These are phyloP conservation scores for Triticum urartu DNA, from an alignment of 176 grass and related monocot species.

Conservation along the genomic window DNA sequence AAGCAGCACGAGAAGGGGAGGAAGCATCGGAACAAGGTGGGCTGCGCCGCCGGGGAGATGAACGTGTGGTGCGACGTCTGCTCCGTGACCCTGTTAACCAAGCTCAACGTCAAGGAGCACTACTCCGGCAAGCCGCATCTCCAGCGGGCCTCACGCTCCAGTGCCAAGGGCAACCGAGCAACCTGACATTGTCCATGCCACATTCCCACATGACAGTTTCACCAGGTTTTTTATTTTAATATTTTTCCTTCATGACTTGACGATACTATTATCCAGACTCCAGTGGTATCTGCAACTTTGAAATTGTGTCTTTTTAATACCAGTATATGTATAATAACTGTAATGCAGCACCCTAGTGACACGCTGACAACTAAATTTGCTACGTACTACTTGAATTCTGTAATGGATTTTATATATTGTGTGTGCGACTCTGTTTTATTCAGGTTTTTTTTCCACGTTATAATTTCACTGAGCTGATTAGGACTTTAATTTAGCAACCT, in stretches of 20 bases:
- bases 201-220: too few species aligned
- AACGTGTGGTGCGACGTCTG: conserved; percentile 40
- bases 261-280: not conserved
- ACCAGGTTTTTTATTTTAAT: not conserved
- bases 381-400: not conserved
- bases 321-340: not conserved
- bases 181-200: conserved; percentile 11
- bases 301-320: not conserved
- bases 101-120: conserved; percentile 43
- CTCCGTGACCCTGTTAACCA: conserved; percentile 38
- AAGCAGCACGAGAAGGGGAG: conserved; percentile 42
- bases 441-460: not conserved
- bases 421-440: not conserved
- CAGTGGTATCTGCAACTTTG: not conserved
- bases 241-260: not conserved
- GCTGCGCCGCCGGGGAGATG: conserved; percentile 27
- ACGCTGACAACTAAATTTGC: not conserved
- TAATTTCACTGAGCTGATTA: not conserved
- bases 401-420: not conserved
- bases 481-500: not conserved
- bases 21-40: conserved; percentile 39
- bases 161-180: not conserved
- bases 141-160: not conserved
- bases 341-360: not conserved
- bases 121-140: conserved; percentile 30